A percentile compares a stretch with the other conserved stretches of the same genome.
phyloP scores from a whole-genome alignment of 176 grass and related monocot genomes.

The Rhynchospora pubera region DNA sequence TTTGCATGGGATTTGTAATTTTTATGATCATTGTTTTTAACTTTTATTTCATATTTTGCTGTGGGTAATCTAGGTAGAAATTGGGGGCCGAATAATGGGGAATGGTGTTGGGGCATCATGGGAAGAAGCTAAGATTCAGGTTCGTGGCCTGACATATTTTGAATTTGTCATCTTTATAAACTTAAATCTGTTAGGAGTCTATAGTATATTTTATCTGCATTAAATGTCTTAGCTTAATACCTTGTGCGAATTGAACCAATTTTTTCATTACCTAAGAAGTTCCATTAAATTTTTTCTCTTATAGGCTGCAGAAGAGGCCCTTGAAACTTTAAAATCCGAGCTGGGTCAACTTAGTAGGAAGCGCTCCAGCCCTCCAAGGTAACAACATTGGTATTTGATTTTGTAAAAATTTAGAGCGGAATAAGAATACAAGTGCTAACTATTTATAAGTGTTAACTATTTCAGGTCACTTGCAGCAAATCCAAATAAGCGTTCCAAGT shows the following conservation, averaged over 20 bases:
- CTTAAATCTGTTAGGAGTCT: conserved; percentile 8
- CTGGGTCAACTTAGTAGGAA: conserved; percentile 49
- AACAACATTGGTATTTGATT: conserved; percentile 9
- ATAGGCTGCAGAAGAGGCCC: conserved; percentile 73
- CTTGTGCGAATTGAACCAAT: conserved; percentile 8
- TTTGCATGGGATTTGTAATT: conserved; percentile 1
- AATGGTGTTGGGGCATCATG: conserved; percentile 56
- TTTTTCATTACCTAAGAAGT: background rate
- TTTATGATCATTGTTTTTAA: conserved; percentile 1
- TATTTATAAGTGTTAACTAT: background rate
- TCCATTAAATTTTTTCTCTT: conserved; percentile 5
- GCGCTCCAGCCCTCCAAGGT: conserved; percentile 56
- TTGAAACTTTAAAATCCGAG: conserved; percentile 58
- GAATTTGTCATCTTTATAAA: conserved; percentile 5
- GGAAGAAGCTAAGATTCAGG: conserved; percentile 83
- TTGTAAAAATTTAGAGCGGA: background rate
- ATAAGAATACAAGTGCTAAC: background rate
- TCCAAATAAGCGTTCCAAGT: conserved; percentile 29
- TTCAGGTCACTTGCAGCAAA: conserved; percentile 22
- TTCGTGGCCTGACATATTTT: conserved; percentile 19
- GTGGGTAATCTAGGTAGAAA: conserved; percentile 51
- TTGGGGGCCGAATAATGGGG: conserved; percentile 53
- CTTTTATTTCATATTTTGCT: conserved; percentile 21
- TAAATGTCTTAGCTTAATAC: conserved; percentile 1
- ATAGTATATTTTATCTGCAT: too few species aligned